phyloP scores from a whole-genome alignment of 2,329 filamentous ascomycete species.

The Aciculosporium take region DNA sequence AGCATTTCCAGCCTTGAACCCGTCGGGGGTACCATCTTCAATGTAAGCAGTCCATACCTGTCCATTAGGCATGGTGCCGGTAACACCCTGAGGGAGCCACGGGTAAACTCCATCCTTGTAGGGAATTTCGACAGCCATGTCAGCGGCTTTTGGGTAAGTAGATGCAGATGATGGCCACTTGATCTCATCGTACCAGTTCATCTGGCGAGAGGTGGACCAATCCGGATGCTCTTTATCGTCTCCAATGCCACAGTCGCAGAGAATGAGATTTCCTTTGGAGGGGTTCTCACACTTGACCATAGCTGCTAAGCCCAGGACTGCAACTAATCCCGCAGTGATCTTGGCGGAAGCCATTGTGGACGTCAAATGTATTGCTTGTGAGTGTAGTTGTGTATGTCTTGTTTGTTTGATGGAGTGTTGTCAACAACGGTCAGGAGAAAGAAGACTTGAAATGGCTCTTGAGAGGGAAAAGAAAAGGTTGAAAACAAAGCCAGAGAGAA shows the following conservation, averaged over 20 bases:
- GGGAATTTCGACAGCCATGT: conserved; percentile 25
- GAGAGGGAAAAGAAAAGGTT: background rate
- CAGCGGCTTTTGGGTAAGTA: conserved; percentile 21
- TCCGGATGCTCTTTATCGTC: conserved; percentile 23
- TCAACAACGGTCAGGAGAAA: background rate
- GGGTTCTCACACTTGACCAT: conserved; percentile 13
- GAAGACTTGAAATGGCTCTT: background rate
- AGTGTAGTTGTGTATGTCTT: background rate
- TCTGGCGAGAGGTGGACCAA: conserved; percentile 30
- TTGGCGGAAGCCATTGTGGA: conserved; percentile 14
- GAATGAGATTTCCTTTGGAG: conserved; percentile 23
- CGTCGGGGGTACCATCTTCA: conserved; percentile 25
- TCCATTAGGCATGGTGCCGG: conserved; percentile 24
- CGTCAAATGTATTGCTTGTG: background rate
- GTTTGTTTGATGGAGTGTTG: background rate
- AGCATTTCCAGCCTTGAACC: conserved; percentile 24
- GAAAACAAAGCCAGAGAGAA: background rate
- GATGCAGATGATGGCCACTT: conserved; percentile 21
- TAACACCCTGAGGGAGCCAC: conserved; percentile 23
- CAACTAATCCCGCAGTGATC: conserved; percentile 9
- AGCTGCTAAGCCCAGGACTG: conserved; percentile 12
- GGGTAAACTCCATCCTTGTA: conserved; percentile 25
- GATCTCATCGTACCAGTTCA: conserved; percentile 28
- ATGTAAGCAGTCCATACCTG: conserved; percentile 28
- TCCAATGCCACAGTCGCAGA: conserved; percentile 29